Evolutionary conservation across 495 filamentous ascomycete species (phyloP).

Genomic region (Glarea lozoyensis): DNA sequence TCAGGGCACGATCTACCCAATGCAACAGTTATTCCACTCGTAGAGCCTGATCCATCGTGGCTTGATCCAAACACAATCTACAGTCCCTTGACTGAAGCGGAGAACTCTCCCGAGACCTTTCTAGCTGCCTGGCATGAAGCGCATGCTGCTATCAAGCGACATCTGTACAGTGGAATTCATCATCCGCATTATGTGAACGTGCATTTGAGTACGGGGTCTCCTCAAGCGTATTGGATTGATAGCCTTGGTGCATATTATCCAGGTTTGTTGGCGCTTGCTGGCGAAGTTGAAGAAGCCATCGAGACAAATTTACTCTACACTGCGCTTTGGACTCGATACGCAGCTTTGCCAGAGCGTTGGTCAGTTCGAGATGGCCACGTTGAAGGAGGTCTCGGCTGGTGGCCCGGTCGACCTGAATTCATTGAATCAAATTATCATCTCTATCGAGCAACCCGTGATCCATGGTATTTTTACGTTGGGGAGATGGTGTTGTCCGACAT

Average conservation of each 20-base stretch:
- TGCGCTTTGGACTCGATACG: constrained; percentile 88
- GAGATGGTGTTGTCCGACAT: constrained; percentile 93
- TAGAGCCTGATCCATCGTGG: constrained; percentile 23
- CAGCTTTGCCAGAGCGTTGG: constrained; percentile 90
- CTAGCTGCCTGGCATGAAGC: constrained; percentile 78
- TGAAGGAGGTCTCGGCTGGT: constrained; percentile 85
- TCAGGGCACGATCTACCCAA: constrained; percentile 57
- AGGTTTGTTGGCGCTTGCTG: constrained; percentile 77
- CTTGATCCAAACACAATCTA: constrained; percentile 49
- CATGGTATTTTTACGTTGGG: constrained; percentile 91
- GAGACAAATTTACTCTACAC: constrained; percentile 82
- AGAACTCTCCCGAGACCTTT: constrained; percentile 70
- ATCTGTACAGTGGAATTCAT: constrained; percentile 62
- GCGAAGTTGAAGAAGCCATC: constrained; percentile 83
- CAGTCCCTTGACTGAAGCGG: constrained; percentile 47
- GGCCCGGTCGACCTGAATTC: constrained; percentile 90
- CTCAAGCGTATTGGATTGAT: constrained; percentile 85
- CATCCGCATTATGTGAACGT: constrained; percentile 90
- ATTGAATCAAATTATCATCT: constrained; percentile 92
- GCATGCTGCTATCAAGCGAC: constrained; percentile 76
- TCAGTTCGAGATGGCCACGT: constrained; percentile 77
- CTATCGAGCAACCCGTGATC: constrained; percentile 86
- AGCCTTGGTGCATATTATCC: constrained; percentile 93
- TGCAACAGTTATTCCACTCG: constrained; percentile 21
- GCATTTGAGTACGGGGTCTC: constrained; percentile 72